Evolutionary conservation across 305 asterid species (phyloP).

Genomic region (Petunia hybrid): DNA sequence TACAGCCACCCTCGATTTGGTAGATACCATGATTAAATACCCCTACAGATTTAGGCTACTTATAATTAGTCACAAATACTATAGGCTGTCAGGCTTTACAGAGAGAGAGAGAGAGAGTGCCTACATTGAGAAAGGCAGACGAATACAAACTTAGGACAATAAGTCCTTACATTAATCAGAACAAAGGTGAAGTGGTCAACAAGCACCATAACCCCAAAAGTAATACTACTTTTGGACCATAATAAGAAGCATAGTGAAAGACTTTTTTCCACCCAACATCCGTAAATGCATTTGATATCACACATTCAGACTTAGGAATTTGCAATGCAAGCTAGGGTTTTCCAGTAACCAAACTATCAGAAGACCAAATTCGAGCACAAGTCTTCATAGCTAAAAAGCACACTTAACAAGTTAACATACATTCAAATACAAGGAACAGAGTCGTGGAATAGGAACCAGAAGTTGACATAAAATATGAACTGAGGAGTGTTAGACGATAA

Average conservation of each 20-base stretch:
- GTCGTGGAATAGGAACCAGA: neutral
- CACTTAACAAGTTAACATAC: neutral
- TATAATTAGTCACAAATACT: neutral
- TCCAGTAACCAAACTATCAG: neutral
- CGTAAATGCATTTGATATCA: neutral
- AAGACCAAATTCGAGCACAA: conserved; percentile 3
- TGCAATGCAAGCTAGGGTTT: neutral
- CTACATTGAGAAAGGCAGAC: neutral
- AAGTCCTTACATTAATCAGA: neutral
- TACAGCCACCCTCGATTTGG: neutral
- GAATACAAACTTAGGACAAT: neutral
- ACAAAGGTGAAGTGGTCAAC: neutral
- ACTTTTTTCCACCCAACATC: neutral
- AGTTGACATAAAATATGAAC: neutral
- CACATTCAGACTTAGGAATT: neutral
- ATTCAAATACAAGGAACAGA: neutral
- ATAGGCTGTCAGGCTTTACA: neutral
- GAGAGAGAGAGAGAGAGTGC: neutral
- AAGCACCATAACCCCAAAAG: conserved; percentile 4
- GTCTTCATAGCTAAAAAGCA: neutral
- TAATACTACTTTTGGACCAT: neutral
- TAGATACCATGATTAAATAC: neutral
- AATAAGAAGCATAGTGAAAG: neutral
- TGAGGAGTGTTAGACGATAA: neutral
- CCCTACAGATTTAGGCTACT: neutral